Evolutionary conservation across 345 rosid genomes (phyloP).

Genomic region (Hibiscus syriacus): DNA sequence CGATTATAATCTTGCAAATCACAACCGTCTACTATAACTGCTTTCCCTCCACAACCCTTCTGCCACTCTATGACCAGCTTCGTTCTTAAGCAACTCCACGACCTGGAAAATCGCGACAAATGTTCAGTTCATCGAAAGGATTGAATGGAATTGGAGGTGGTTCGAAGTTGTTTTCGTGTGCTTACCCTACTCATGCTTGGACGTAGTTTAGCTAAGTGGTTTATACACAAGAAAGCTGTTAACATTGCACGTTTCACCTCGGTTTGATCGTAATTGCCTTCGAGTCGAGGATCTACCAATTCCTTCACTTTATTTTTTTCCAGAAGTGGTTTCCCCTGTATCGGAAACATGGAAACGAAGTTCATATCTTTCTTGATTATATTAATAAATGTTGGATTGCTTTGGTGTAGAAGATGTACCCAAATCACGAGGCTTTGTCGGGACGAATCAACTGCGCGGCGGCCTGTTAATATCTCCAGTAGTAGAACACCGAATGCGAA

Average conservation of each 20-base stretch:
- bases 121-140: not conserved
- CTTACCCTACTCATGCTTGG: constrained; percentile 74
- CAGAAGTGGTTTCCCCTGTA: constrained; percentile 73
- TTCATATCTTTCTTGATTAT: not conserved
- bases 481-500: constrained; percentile 82
- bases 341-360: not conserved
- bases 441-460: constrained; percentile 72
- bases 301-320: constrained; percentile 37
- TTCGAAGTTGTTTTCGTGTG: not conserved
- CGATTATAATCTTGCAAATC: constrained; percentile 75
- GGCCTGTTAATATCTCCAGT: constrained; percentile 87
- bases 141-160: not conserved
- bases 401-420: constrained; percentile 39
- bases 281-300: constrained; percentile 59
- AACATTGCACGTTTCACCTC: constrained; percentile 61
- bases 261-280: constrained; percentile 36
- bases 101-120: constrained; percentile 31
- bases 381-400: not conserved
- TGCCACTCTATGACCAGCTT: constrained; percentile 37
- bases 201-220: constrained; percentile 56
- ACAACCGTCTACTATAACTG: constrained; percentile 40
- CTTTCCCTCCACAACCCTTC: constrained; percentile 31
- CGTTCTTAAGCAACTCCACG: constrained; percentile 52
- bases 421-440: constrained; percentile 82
- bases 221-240: constrained; percentile 69